Base-by-base conservation (phyloP, 2,329 filamentous ascomycete species). In the Alternaria arborescens region DNA sequence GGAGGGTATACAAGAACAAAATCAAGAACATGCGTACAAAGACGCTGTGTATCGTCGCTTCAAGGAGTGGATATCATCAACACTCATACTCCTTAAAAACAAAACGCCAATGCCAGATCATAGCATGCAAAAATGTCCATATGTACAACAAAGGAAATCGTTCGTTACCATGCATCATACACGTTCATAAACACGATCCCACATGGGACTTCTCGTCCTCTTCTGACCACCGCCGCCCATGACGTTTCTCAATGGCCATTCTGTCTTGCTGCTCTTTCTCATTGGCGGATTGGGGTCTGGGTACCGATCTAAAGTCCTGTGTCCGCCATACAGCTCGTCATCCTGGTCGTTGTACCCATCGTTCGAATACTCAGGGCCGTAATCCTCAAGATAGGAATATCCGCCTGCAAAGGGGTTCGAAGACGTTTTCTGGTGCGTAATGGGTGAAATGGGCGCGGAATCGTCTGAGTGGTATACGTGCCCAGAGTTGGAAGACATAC, bases 101-200 rank as follows among this genome's bases (percentile, higher is more conserved):
- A 43, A 43, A 57, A 57, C 28, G 47, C 47, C 38, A 30, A 8
- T 52, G 38, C 47, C 30, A 43, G n/a, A 20, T 34, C 14, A 36
- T 56, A 52, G 28, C 38, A 54, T 54, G 52, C 52, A 50, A 41
- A 14, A 46, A 55, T 40, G 42, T 46, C 18, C 8, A 20, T 59
- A 54, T 68, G 52, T 68, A 61, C 48, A 57, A 66, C 52, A 67
- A 66, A 68, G 58, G 43, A 59, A 70, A 71, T 55, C 52, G 20
- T 24, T 14, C 12, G 5, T 51, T 32, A 46, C 48, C 30, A 40
- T 46, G 41, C 26, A 53, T 40, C 61, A 65, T 65, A 54, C 64
- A 47, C 60, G 60, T 50, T 74, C 73, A 44, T 76, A 77, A 24
- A 78, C 70, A 1, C 71, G 67, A 58, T 77, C 75, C 71, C 72